phyloP scores from a whole-genome alignment of 768 basidiomycete species.

The Suillus weaverae region DNA sequence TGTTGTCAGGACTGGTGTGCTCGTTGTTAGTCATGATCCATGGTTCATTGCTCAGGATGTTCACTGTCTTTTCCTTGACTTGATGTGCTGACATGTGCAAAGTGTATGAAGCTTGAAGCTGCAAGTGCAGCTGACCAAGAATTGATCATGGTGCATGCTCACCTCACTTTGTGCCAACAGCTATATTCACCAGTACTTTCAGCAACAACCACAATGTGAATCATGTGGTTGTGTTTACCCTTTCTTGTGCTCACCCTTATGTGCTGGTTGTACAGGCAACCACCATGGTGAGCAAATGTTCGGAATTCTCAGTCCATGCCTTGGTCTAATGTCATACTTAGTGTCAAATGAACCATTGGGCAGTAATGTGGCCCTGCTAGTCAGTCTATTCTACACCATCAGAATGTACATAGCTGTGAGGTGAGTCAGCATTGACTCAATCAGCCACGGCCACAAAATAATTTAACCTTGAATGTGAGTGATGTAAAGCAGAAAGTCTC shows the following conservation, averaged over 20 bases:
- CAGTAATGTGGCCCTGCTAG: neutral
- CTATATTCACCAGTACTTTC: neutral
- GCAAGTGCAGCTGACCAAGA: neutral
- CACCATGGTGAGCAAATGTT: neutral
- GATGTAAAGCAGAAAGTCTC: slow-evolving; percentile 4
- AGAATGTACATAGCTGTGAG: neutral
- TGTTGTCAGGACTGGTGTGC: too few species aligned
- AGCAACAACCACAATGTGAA: neutral
- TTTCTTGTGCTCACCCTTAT: neutral
- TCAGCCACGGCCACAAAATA: neutral
- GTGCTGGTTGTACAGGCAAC: neutral
- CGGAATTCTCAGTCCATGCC: neutral
- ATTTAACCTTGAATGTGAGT: neutral
- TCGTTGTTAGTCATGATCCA: neutral
- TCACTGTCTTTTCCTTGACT: neutral
- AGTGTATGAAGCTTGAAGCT: neutral
- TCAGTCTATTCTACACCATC: neutral
- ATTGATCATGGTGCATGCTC: neutral
- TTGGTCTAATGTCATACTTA: neutral
- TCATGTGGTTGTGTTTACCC: neutral
- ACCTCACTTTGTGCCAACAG: neutral
- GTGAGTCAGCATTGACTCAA: slow-evolving; percentile 4
- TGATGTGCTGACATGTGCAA: neutral
- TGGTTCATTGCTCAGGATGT: neutral
- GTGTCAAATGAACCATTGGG: neutral